Evolutionary conservation across 257 asterid genomes (phyloP), one percentile per base, ranked within the genome.

Genomic region (Nicotiana tomentosiformis): DNA sequence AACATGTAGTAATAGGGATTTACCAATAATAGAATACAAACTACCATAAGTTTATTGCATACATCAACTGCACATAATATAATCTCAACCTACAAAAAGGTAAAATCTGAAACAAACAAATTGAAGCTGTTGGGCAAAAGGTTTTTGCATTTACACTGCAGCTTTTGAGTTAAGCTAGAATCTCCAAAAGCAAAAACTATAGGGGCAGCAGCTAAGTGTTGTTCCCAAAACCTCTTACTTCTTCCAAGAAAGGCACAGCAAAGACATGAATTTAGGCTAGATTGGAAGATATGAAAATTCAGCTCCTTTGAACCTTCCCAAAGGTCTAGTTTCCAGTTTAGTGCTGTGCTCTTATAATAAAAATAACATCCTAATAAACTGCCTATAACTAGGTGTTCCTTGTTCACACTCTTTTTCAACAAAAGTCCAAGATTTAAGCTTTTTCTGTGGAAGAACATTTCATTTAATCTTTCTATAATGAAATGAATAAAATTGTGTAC

Each of bases 101-200:
- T 66, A 37, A 66, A 43, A 66, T 32, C 4, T 66, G 74, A 32
- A 32, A 46, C 15, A 49, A 46, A 46, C 61, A 33, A 72, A 72
- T 11, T 20, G 78, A 70, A 70, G 20, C 20, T 5, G 4, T 39
- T 35, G 77, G 77, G 17, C 17, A 4, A 68, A 68, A 9, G 12
- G 1, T 1, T 68, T 68, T 10, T 2, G 49, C 51, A 66, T 81
- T 16, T 67, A 61, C 62, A 81, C 56, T 66, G 74, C 74, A 66
- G 74, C 14, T 66, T 32, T 32, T 66, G 23, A 15, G 74, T 66
- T 16, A 32, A 17, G 37, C 18, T 17, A n/a, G 64, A 64, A 77
- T 65, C 10, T 39, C 83, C 29, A 65, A 67, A 84, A 81, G 10
- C 43, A 39, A 74, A 80, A 51, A 43, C 77, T 69, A 10, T n/a